Evolutionary conservation across 176 grass and related monocot species (phyloP), one percentile per base, ranked within the genome.

Genomic region (Zoysia japonica): DNA sequence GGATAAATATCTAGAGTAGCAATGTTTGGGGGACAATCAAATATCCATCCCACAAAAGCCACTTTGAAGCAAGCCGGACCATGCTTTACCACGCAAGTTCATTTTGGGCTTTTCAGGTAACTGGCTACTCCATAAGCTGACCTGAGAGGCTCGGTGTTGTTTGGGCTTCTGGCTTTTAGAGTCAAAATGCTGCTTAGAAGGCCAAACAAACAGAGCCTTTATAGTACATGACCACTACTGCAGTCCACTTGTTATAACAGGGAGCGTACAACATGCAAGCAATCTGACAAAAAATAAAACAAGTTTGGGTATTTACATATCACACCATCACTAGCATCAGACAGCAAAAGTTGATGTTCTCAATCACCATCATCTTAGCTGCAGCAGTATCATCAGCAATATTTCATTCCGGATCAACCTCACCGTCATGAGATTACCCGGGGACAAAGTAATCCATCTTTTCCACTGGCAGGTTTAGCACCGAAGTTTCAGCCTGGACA

Each of bases 371-470:
- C 64, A 64, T 64, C 44, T 6, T 28, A 40, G 36, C 53, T 69
- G 75, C 16, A 17, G 62, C 47, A 61, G 17, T 15, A 11, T 37
- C 55, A 73, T 54, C 14, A 6, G 46, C 1, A 62, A 67, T 79
- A 14, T 53, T 62, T 20, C 64, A 76, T 63, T 68, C 13, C 36
- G 6, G 28, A n/a, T 70, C 56, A 1, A 5, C 11, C 4, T 69
- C 1, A 0, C 10, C 13, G 0, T 45, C 57, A 42, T 10, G 35
- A 72, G 17, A 44, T 94, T 78, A 98, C 38, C 95, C 90, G n/a
- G 95, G 87, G 51, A 94, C 87, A 61, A 91, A 98, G 75, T 90
- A 98, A 63, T 94, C 95, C 95, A 94, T 98, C 81, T 92, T 94
- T 69, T 94, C 92, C 39, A 98, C 92, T 7, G 95, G 90, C 11